Evolutionary conservation across 371 early-diverging fungal genomes (phyloP), one percentile per base, ranked within the genome.

Genomic region (Dinochytrium kinnereticum): DNA sequence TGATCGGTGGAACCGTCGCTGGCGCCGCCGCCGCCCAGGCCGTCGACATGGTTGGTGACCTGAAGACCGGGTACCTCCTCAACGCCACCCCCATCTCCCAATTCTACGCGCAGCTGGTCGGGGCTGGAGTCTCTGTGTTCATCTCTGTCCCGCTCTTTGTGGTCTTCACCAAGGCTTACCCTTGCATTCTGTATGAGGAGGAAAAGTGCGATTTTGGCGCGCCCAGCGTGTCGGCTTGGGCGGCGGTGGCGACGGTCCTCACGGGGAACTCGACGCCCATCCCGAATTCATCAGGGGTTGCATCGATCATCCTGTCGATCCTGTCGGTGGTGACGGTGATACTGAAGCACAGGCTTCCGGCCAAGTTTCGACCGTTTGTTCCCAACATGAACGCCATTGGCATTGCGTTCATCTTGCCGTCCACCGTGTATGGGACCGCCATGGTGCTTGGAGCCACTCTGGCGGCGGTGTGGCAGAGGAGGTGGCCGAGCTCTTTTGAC

Each of bases 1-100:
- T 95, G 74, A 89, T 94, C 53, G 93, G 93, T 0, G 95, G 95
- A 51, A 91, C 91, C 17, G 90, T 95, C 70, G 94, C 95, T 15
- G 94, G 93, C 78, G 92, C 93, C 19, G 93, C 90, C 38, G 78
- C 78, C 44, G 82, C 82, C 31, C 84, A 84, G 75, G 33, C 88
- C 87, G 28, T 59, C 65, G 95, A 94, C 74, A 85, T 95, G 73
- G 93, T 95, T 91, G 93, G 93, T 81, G 95, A 95, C 80, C 80
- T 95, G 38, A 94, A 94, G 75, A 94, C 96, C 3, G 96, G 94
- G 0, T 92, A 94, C 78, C 72, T 94, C 19, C 80, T 95, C 37
- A 86, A 87, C 38, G 94, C 95, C 1, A 90, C 92, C 0, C 96
- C 96, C 0, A 88, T 89, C 67, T 92, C 95, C 0, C 95, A 94